A percentile compares a stretch with the other conserved stretches of the same genome.
phyloP scores from a whole-genome alignment of 352 stramenopile genomes.

The Globisporangium echinulatum region DNA sequence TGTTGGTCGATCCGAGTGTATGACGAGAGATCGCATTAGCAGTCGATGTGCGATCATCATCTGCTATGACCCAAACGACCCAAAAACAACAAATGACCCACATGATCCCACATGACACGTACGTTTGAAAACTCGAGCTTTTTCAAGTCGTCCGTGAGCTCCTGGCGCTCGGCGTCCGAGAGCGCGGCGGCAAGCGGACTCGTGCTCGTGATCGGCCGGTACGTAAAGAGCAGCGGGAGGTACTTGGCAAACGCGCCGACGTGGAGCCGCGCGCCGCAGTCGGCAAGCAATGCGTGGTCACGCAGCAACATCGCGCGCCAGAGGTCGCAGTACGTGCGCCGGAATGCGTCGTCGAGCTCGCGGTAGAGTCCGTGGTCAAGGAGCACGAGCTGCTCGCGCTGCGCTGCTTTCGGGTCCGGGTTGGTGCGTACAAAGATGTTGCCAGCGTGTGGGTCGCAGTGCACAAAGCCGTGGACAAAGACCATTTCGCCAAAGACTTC shows the following conservation, averaged over 20 bases:
- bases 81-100: neutral
- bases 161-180: constrained; percentile 53
- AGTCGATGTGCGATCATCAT: too few relatives aligned
- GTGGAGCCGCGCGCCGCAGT: constrained; percentile 49
- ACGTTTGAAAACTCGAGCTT: constrained; percentile 60
- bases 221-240: constrained; percentile 85
- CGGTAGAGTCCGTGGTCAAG: constrained; percentile 97
- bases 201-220: constrained; percentile 62
- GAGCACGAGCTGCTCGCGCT: constrained; percentile 91
- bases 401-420: constrained; percentile 26
- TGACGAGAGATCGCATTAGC: too few relatives aligned
- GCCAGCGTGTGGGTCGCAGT: constrained; percentile 95
- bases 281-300: constrained; percentile 67
- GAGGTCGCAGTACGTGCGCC: constrained; percentile 91
- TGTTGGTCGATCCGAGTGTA: too few relatives aligned
- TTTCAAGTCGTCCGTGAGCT: constrained; percentile 56
- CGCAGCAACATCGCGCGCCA: constrained; percentile 93
- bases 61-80: too few relatives aligned
- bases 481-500: constrained; percentile 94
- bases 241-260: constrained; percentile 57
- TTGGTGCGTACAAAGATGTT: constrained; percentile 89
- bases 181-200: constrained; percentile 57
- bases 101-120: constrained; percentile 4
- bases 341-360: constrained; percentile 90
- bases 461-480: constrained; percentile 94